These are phyloP conservation scores for Olyra latifolia DNA, from an alignment of 176 grass and related monocot species.

Conservation along the genomic window DNA sequence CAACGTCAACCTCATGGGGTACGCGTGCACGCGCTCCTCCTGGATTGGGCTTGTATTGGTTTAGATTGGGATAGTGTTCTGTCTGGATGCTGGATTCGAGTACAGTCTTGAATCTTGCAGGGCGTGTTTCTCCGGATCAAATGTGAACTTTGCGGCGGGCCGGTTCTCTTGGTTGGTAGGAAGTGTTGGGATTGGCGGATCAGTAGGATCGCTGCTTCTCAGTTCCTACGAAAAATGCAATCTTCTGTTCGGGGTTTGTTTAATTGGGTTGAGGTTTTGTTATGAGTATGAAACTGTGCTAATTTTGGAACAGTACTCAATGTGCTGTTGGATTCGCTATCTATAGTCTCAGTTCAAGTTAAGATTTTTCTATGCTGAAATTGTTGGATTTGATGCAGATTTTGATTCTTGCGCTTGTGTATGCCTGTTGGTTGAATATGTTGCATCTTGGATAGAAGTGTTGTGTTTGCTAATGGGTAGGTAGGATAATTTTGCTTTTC, in stretches of 20 bases:
- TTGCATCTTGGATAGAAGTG: neutral
- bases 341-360: neutral
- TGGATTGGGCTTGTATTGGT: neutral
- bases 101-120: slow-evolving; percentile 17
- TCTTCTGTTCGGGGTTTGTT: neutral
- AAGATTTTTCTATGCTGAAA: neutral
- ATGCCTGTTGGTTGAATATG: neutral
- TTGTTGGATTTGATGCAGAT: neutral
- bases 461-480: neutral
- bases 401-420: neutral
- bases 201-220: slow-evolving; percentile 22
- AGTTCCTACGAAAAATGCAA: neutral
- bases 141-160: neutral
- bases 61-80: neutral
- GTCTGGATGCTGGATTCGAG: neutral
- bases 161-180: neutral
- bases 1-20: slow-evolving; percentile 97
- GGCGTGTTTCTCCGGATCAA: slow-evolving; percentile 23
- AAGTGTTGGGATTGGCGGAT: neutral
- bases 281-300: neutral
- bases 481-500: neutral
- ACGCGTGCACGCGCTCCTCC: neutral
- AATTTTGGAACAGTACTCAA: neutral
- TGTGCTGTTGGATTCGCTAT: slow-evolving; percentile 11
- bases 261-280: neutral